Base-by-base conservation (phyloP, 768 basidiomycete genomes). In the Agrocybe pediades region DNA sequence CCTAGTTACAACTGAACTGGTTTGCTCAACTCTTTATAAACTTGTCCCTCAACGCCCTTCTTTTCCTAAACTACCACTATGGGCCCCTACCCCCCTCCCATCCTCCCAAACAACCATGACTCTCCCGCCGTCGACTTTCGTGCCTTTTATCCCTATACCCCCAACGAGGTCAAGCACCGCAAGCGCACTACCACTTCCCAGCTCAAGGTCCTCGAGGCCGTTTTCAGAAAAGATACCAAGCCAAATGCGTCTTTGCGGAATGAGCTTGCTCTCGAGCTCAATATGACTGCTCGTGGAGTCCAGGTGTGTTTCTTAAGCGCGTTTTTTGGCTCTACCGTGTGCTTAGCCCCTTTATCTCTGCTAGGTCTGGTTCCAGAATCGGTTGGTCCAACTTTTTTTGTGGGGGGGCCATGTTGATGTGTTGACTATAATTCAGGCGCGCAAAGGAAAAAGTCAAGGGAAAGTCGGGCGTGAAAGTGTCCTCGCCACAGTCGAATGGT, bases 251-350 rank as follows among this genome's bases (percentile, higher is more conserved):
- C 80, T 6, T 74, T 89, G 30, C 81, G 96, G 62, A 92, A 90
- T 69, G 78, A 83, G 58, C 83, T 98, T 49, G 89, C 94, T 0
- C 73, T 79, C 9, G 80, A 93, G 72, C 83, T 98, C 53, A 87
- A 86, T 57, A 98, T 98, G 95, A 90, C 91, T 9, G 85, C 93
- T 19, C 78, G 95, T 55, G 93, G 92, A n/a, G 91, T 98, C 2
- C 95, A 98, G 82, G 95, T 96, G 53, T 44, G 78, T 83, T 53
- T 27, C 49, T 41, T 24, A n/a, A n/a, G 33, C 33, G 33, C 13
- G 29, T 39, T 19, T 41, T 24, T 39, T 43, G 8, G 24, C 29
- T 33, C 20, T 56, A 29, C 50, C 47, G 43, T 26, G 13, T 27
- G 49, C 49, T 41, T 19, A 26, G 16, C 24, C 36, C 52, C 46